Conservation (phyloP, 176 grass and related monocot species). For the Ampelocalamus luodianensis region DNA sequence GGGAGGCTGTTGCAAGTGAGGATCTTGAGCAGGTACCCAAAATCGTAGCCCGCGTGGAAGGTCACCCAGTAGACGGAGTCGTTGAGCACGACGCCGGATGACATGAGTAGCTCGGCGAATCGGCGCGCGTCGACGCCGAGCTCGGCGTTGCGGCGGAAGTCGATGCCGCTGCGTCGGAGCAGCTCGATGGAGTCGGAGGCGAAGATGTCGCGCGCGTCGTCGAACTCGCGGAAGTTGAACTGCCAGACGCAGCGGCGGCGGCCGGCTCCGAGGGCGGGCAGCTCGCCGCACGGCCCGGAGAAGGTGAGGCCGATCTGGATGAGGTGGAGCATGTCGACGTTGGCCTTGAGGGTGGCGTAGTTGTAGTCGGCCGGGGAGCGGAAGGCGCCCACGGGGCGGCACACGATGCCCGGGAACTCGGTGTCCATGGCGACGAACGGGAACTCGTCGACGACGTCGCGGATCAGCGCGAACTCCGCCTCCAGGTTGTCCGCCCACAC, state of each 20-base stretch:
- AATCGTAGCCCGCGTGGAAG: slow-evolving; percentile 94
- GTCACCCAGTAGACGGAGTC: slow-evolving; percentile 92
- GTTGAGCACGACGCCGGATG: slow-evolving; percentile 88
- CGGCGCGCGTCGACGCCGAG: slow-evolving; percentile 67
- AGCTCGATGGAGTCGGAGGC: slow-evolving; percentile 94
- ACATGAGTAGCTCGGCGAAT: slow-evolving; percentile 93
- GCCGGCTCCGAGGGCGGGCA: slow-evolving; percentile 67
- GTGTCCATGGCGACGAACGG: slow-evolving; percentile 98
- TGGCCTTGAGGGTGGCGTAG: slow-evolving; percentile 96
- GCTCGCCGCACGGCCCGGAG: slow-evolving; percentile 65
- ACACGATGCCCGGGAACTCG: slow-evolving; percentile 92
- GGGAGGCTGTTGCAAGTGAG: slow-evolving; percentile 86
- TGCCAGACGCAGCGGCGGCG: slow-evolving; percentile 84
- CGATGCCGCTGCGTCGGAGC: slow-evolving; percentile 89
- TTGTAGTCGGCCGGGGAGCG: slow-evolving; percentile 84
- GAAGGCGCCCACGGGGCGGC: slow-evolving; percentile 80
- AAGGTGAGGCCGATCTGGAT: slow-evolving; percentile 96
- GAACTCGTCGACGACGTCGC: slow-evolving; percentile 87
- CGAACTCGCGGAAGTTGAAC: slow-evolving; percentile 98
- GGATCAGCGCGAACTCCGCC: slow-evolving; percentile 86
- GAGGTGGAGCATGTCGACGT: slow-evolving; percentile 97
- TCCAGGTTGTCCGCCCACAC: slow-evolving; percentile 95
- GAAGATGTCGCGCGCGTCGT: slow-evolving; percentile 68
- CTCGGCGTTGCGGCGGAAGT: slow-evolving; percentile 74
- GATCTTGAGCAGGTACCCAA: slow-evolving; percentile 88